Percentiles rank a stretch among this genome's conserved stretches.
Evolutionary conservation across 257 asterid species (phyloP).

Genomic region (Rhazya stricta): DNA sequence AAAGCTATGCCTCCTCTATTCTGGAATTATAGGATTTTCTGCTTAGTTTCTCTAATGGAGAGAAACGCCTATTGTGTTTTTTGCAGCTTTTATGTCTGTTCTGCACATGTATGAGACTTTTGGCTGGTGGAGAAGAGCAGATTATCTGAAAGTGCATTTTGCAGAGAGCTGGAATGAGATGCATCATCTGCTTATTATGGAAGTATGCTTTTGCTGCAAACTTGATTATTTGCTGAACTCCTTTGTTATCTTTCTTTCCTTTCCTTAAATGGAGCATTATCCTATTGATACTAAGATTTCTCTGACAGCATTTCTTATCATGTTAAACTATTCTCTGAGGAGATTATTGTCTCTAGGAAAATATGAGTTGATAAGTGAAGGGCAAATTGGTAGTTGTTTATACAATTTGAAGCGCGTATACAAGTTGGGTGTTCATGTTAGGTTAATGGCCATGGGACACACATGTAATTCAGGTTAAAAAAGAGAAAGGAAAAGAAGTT

Average conservation of each 20-base stretch:
- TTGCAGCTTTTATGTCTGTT: constrained; percentile 94
- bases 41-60: not conserved
- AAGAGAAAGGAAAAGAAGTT: not conserved
- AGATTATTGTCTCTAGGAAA: not conserved
- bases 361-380: not conserved
- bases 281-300: not conserved
- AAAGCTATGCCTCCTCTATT: not conserved
- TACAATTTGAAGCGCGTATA: not conserved
- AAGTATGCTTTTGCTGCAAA: constrained; percentile 42
- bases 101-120: constrained; percentile 94
- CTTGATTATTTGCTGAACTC: constrained; percentile 10
- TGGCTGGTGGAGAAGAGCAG: constrained; percentile 99
- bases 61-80: not conserved
- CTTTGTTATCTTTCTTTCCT: not conserved
- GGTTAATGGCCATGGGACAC: not conserved
- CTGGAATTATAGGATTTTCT: not conserved
- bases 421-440: not conserved
- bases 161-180: constrained; percentile 99
- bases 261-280: not conserved
- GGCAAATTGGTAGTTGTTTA: not conserved
- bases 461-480: not conserved
- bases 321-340: not conserved
- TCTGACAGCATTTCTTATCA: not conserved
- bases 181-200: constrained; percentile 99
- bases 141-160: constrained; percentile 94